Conservation (phyloP, 2,329 filamentous ascomycete species). For the Diplocarpon mali region DNA sequence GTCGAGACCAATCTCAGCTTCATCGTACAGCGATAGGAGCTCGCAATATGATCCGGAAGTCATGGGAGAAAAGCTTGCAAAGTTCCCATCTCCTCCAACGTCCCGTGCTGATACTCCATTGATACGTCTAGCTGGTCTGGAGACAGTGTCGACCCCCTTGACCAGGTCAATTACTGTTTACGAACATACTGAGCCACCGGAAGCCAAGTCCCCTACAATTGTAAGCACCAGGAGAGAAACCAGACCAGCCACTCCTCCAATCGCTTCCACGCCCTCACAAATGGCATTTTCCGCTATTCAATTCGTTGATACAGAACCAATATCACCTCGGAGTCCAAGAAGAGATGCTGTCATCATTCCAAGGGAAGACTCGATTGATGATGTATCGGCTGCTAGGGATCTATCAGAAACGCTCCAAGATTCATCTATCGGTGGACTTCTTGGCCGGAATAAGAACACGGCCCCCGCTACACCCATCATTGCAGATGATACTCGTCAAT, state of each 20-base stretch:
- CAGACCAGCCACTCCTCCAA: conserved; percentile 3
- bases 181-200: conserved; percentile 29
- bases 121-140: conserved; percentile 12
- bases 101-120: conserved; percentile 26
- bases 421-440: conserved; percentile 33
- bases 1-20: conserved; percentile 35
- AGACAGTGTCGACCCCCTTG: conserved; percentile 13
- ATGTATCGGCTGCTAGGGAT: conserved; percentile 22
- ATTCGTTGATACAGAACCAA: conserved; percentile 24
- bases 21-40: conserved; percentile 41
- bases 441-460: conserved; percentile 35
- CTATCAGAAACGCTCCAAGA: conserved; percentile 32
- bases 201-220: conserved; percentile 6
- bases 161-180: conserved; percentile 28
- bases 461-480: conserved; percentile 36
- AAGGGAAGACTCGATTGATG: conserved; percentile 30
- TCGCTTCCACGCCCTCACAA: conserved; percentile 26
- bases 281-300: conserved; percentile 25
- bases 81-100: conserved; percentile 43
- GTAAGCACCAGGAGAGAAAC: conserved; percentile 1
- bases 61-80: conserved; percentile 40
- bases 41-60: conserved; percentile 38
- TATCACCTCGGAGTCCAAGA: conserved; percentile 37
- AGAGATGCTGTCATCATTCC: conserved; percentile 47
- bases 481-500: conserved; percentile 51